A percentile compares a stretch with the other conserved stretches of the same genome.
These are phyloP conservation scores for Platanthera zijinensis DNA, from an alignment of 106 monocot species.

Conservation along the genomic window DNA sequence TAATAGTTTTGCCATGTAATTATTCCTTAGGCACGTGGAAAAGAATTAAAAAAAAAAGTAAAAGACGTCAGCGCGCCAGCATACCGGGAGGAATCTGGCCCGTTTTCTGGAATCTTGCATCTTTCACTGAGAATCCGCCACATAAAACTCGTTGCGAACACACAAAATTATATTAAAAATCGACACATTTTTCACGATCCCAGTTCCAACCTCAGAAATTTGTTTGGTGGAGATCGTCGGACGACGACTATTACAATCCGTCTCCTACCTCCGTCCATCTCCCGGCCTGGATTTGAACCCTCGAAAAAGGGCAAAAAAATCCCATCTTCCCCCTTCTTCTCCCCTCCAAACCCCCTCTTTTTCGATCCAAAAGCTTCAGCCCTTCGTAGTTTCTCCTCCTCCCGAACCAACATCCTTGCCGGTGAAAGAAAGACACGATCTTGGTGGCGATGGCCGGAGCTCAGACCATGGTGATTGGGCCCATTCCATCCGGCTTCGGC, in stretches of 20 bases:
- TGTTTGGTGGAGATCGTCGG: background rate
- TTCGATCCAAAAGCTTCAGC: background rate
- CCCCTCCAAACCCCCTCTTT: background rate
- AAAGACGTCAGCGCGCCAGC: background rate
- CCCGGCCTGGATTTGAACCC: background rate
- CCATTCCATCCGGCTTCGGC: conserved; percentile 19
- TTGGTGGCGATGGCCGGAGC: conserved; percentile 26
- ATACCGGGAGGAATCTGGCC: background rate
- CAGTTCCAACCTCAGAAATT: conserved; percentile 2
- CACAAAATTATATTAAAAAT: background rate
- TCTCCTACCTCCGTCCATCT: background rate
- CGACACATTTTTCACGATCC: conserved; percentile 4
- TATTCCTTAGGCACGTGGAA: background rate
- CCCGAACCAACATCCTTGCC: background rate
- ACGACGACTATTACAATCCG: background rate
- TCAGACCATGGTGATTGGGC: conserved; percentile 30
- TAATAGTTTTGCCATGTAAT: no score
- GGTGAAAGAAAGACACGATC: background rate
- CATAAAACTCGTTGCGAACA: background rate
- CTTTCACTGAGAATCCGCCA: background rate
- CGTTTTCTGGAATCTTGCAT: background rate
- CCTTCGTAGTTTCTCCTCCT: background rate
- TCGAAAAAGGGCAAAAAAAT: background rate
- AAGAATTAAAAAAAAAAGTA: background rate
- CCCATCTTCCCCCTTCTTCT: background rate